Percentiles rank a stretch among this genome's conserved stretches.
phyloP scores from a whole-genome alignment of 2,329 filamentous ascomycete genomes.

The Ceratocystis cacaofunesta region DNA sequence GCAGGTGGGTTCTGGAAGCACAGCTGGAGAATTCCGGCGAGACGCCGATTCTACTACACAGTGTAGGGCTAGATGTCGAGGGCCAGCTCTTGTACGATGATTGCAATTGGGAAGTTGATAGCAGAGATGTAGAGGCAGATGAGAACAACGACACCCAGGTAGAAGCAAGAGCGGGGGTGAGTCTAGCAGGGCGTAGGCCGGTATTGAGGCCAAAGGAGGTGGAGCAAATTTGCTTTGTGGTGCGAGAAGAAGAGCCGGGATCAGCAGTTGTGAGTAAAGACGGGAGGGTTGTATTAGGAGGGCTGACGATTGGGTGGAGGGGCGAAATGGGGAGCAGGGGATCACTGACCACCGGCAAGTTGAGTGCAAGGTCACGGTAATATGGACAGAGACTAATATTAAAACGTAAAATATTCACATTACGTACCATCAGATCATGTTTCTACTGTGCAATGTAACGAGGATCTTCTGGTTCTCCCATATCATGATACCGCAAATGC shows the following conservation, averaged over 20 bases:
- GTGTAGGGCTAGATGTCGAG: constrained; percentile 40
- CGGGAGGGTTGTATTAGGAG: constrained; percentile 54
- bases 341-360: constrained; percentile 71
- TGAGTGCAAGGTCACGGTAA: constrained; percentile 36
- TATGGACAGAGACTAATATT: neutral
- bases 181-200: constrained; percentile 28
- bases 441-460: neutral
- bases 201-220: constrained; percentile 48
- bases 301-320: constrained; percentile 76
- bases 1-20: constrained; percentile 67
- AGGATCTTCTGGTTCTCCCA: constrained; percentile 20
- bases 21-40: constrained; percentile 93
- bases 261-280: constrained; percentile 32
- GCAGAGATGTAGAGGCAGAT: constrained; percentile 10
- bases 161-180: neutral
- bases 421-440: neutral
- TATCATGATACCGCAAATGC: constrained; percentile 38
- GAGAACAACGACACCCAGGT: neutral
- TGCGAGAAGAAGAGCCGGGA: constrained; percentile 32
- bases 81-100: constrained; percentile 36
- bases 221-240: constrained; percentile 50
- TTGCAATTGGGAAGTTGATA: constrained; percentile 40
- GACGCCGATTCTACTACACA: constrained; percentile 62
- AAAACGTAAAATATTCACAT: neutral
- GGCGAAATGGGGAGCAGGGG: constrained; percentile 81